Conservation (phyloP, 108 stramenopile genomes). For the Poteriospumella lacustris region DNA sequence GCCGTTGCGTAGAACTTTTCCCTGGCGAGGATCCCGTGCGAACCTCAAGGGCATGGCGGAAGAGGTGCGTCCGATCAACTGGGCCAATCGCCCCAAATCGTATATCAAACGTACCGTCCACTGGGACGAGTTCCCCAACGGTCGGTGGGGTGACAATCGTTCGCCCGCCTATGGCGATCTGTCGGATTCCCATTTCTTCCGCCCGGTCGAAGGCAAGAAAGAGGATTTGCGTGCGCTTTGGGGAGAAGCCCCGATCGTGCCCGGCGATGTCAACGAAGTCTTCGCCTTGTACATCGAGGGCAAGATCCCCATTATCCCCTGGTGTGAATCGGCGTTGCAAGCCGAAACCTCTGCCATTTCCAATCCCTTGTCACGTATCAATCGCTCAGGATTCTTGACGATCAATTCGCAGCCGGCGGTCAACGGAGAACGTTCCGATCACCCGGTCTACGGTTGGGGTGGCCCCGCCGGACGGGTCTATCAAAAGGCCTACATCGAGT, state of each 20-base stretch:
- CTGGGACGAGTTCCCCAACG: conserved; percentile 94
- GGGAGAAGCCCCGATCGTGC: conserved; percentile 67
- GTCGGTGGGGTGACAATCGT: conserved; percentile 79
- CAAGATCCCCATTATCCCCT: conserved; percentile 77
- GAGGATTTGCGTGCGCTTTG: conserved; percentile 84
- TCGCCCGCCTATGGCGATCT: conserved; percentile 87
- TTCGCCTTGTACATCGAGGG: conserved; percentile 86
- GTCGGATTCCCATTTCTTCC: conserved; percentile 71
- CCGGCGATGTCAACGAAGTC: conserved; percentile 78
- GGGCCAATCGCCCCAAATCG: conserved; percentile 89
- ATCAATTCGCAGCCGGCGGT: conserved; percentile 90
- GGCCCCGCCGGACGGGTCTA: conserved; percentile 84
- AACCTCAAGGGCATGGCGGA: conserved; percentile 56
- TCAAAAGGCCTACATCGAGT: conserved; percentile 94
- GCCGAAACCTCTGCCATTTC: conserved; percentile 78
- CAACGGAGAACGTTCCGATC: conserved; percentile 68
- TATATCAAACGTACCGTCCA: conserved; percentile 86
- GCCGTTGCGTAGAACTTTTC: conserved; percentile 18
- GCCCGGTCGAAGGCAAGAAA: conserved; percentile 60
- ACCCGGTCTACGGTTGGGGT: conserved; percentile 87
- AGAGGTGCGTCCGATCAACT: conserved; percentile 90
- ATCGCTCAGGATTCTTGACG: conserved; percentile 78
- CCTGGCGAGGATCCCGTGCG: conserved; percentile 19
- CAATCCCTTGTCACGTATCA: conserved; percentile 66
- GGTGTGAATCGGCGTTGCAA: conserved; percentile 90